phyloP scores from a whole-genome alignment of 805 yeast species.

The Lipomyces spencermartinsiae region DNA sequence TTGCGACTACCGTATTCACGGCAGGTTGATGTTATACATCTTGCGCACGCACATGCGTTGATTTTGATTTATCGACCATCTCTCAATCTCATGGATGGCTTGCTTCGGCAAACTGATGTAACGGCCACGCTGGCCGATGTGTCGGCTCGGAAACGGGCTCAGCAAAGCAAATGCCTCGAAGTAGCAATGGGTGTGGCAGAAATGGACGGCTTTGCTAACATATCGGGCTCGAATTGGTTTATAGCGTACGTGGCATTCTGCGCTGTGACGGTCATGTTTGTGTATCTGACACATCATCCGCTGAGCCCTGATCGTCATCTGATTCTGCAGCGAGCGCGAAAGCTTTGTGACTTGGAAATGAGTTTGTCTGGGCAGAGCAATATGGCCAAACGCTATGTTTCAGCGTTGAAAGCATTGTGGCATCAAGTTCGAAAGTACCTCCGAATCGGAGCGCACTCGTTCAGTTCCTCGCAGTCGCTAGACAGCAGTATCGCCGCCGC shows the following conservation, averaged over 20 bases:
- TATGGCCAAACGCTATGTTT: conserved; percentile 26
- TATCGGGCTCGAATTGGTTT: conserved; percentile 32
- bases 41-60: conserved; percentile 34
- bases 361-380: conserved; percentile 20
- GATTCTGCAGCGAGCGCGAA: conserved; percentile 28
- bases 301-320: not conserved
- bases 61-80: conserved; percentile 33
- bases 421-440: conserved; percentile 25
- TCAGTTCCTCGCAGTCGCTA: no score
- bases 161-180: conserved; percentile 30
- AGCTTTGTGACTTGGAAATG: conserved; percentile 29
- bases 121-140: not conserved
- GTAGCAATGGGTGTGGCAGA: conserved; percentile 30
- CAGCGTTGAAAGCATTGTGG: conserved; percentile 33
- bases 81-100: conserved; percentile 11
- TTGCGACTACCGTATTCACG: conserved; percentile 27
- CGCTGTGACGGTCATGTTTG: conserved; percentile 35
- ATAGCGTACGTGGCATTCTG: conserved; percentile 32
- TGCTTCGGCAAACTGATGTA: not conserved
- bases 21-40: conserved; percentile 25
- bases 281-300: conserved; percentile 29
- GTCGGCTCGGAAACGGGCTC: conserved; percentile 11
- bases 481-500: not conserved
- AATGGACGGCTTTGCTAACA: conserved; percentile 14
- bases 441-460: not conserved